These are phyloP conservation scores for Fallopia convolvulus DNA, from an alignment of 148 eudicot species.

Conservation along the genomic window DNA sequence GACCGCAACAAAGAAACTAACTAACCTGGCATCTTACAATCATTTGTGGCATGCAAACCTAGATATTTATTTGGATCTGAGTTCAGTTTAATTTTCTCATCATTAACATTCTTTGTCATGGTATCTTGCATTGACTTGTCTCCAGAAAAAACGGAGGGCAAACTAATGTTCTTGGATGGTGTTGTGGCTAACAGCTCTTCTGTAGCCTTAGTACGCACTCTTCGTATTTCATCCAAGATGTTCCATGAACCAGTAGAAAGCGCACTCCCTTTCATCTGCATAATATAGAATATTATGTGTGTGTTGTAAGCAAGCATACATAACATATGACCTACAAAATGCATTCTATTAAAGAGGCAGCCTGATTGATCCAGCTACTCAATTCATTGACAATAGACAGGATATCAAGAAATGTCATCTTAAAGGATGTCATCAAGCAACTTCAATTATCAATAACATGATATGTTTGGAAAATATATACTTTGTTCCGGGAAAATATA, in stretches of 20 bases:
- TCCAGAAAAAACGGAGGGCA: constrained; percentile 15
- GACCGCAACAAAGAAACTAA: background rate
- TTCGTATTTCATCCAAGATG: constrained; percentile 74
- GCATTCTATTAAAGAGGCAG: background rate
- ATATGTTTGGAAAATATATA: background rate
- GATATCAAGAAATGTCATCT: background rate
- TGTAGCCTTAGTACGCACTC: constrained; percentile 76
- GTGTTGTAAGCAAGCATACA: background rate
- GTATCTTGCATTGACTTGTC: constrained; percentile 11
- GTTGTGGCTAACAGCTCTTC: constrained; percentile 54
- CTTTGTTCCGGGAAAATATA: background rate
- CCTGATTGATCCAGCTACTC: background rate
- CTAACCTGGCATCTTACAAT: background rate
- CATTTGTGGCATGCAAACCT: background rate
- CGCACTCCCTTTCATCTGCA: constrained; percentile 45
- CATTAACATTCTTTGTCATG: constrained; percentile 9
- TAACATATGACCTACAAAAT: background rate
- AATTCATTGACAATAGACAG: background rate
- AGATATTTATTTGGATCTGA: background rate
- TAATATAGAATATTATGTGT: too few relatives aligned
- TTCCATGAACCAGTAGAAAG: constrained; percentile 74
- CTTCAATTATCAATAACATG: background rate
- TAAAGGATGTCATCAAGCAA: background rate
- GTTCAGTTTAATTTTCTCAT: constrained; percentile 6
- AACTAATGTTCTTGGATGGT: constrained; percentile 26